Percentiles rank a stretch among this genome's conserved stretches.
These are phyloP conservation scores for Trichosporon coremiiforme DNA, from an alignment of 1,284 basidiomycete species.

Conservation along the genomic window DNA sequence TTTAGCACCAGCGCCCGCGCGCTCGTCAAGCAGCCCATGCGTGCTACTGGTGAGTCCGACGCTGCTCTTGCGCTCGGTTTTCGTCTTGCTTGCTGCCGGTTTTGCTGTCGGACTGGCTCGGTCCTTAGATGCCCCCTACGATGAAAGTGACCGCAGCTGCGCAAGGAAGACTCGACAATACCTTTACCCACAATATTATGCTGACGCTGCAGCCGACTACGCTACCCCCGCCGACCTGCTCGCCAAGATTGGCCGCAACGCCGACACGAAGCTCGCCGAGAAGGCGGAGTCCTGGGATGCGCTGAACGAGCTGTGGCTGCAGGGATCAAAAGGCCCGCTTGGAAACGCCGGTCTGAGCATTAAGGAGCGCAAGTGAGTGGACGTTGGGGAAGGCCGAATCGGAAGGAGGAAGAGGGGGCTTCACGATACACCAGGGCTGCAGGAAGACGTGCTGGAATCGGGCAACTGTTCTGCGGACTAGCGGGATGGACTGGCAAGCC, in stretches of 20 bases:
- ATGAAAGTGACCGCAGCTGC: too few species aligned
- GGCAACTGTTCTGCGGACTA: too few species aligned
- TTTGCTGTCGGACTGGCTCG: not conserved
- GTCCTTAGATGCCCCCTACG: not conserved
- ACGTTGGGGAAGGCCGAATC: too few species aligned
- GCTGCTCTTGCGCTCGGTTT: not conserved
- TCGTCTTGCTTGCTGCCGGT: not conserved
- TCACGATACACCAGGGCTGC: too few species aligned
- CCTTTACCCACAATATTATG: not conserved
- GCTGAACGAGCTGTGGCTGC: conserved; percentile 43
- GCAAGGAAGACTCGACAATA: not conserved
- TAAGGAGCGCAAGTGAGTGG: conserved; percentile 49
- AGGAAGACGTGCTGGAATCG: too few species aligned
- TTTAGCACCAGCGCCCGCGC: conserved; percentile 35
- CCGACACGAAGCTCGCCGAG: conserved; percentile 45
- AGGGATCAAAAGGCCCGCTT: conserved; percentile 38
- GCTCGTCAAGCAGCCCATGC: conserved; percentile 38
- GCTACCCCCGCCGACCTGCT: conserved; percentile 43
- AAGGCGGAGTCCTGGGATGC: conserved; percentile 47
- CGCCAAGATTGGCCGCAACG: conserved; percentile 46
- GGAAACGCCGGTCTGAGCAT: conserved; percentile 42
- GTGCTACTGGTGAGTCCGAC: conserved; percentile 34
- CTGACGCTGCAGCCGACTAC: conserved; percentile 35
- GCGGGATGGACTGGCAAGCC: too few species aligned
- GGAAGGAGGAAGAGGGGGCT: not conserved